Evolutionary conservation across 2,329 filamentous ascomycete genomes (phyloP), one percentile per base, ranked within the genome.

Genomic region (Scleromitrula shiraiana): DNA sequence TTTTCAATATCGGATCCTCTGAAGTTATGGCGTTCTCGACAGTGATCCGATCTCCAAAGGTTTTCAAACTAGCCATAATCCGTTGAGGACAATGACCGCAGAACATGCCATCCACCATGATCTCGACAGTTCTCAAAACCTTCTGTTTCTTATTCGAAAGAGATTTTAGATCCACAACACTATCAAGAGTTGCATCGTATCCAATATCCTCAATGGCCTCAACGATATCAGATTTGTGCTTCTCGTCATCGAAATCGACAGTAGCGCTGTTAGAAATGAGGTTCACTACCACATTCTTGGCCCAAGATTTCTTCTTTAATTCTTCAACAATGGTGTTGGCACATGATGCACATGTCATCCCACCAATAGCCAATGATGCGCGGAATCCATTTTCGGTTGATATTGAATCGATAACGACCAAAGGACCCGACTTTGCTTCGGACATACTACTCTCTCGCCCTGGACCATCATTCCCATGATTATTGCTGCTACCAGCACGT

Each of bases 101-200:
- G 64, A 85, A 88, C 68, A 90, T 82, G 41, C 86, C 86, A 41
- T 84, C 75, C 41, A 91, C 70, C 32, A 66, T 67, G 49, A 90
- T 78, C 47, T 82, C 76, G 2, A 88, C 73, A 1, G 77, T 79
- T 39, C 85, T 51, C 12, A 49, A 45, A 7, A 41, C 41, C 10
- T 22, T 53, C 23, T 49, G 50, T 22, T 49, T 42, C 5, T 46
- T 38, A 20, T 53, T 38, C 51, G 33, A 65, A n/a, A 43, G 56
- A 14, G 65, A 55, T 2, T 62, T 14, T 4, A 56, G 29, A 38
- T 56, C 42, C 10, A 58, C 40, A 14, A 61, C 66, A 47, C 78
- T 77, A 41, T 79, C 75, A 12, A 87, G 64, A 0, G 73, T 67
- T 23, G 78, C 80, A 27, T 83, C 81, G 55, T 82, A 88, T 15